Conservation (phyloP, 2,329 filamentous ascomycete species). For the Fusarium sp. region DNA sequence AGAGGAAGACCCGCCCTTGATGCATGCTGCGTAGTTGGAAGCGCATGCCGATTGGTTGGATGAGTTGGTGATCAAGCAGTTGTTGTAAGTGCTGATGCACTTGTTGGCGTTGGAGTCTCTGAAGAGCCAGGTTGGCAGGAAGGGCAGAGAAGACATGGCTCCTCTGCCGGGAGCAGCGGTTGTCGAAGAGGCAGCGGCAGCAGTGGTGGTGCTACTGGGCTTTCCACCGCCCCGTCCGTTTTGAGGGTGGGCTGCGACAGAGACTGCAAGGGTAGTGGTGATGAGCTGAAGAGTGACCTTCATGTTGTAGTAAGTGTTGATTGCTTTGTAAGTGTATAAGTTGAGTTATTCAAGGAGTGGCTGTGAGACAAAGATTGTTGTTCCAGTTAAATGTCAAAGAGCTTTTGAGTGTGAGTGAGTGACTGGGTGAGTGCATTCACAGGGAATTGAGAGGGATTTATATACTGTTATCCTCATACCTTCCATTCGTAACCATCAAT, state of each 20-base stretch:
- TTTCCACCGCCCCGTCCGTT: background rate
- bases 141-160: background rate
- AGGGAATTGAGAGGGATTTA: background rate
- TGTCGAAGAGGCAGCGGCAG: background rate
- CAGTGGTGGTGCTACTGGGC: background rate
- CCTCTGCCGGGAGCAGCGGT: background rate
- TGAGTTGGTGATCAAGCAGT: conserved; percentile 8
- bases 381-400: background rate
- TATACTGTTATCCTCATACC: background rate
- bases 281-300: conserved; percentile 13
- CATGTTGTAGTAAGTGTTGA: background rate
- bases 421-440: background rate
- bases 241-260: conserved; percentile 1
- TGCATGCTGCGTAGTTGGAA: conserved; percentile 4
- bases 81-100: conserved; percentile 13
- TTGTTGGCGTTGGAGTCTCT: background rate
- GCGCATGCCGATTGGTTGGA: background rate
- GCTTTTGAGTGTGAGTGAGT: background rate
- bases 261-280: background rate
- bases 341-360: background rate
- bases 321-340: background rate
- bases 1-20: background rate
- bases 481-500: no score
- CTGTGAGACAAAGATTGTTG: background rate
- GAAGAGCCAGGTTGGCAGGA: conserved; percentile 16